Percentiles rank a stretch among this genome's conserved stretches.
Conservation (phyloP, 2,329 filamentous ascomycete genomes). For the Diaporthe nobilis region DNA sequence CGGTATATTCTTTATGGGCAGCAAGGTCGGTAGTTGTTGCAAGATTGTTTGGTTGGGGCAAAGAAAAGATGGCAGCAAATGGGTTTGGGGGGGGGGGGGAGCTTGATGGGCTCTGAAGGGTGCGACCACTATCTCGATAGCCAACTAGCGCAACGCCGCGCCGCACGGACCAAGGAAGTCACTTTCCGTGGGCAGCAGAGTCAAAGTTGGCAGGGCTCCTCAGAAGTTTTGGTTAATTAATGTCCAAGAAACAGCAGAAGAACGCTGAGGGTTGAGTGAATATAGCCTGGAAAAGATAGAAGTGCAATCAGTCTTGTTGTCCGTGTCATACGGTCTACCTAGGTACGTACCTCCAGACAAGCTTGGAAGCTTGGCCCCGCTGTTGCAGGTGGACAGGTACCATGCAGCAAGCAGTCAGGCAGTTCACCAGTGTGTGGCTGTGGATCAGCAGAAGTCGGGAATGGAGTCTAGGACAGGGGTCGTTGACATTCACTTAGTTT, state of each 20-base stretch:
- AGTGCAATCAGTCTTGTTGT: not conserved
- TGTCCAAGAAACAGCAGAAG: not conserved
- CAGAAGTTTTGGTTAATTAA: not conserved
- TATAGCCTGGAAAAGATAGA: not conserved
- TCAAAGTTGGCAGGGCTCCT: not conserved
- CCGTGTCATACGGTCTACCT: not conserved
- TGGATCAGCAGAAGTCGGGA: slow-evolving; percentile 25
- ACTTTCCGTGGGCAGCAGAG: not conserved
- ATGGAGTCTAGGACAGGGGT: slow-evolving; percentile 30
- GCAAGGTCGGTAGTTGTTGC: not conserved
- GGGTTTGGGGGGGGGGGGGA: not conserved
- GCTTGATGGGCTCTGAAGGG: not conserved
- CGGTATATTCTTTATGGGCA: not conserved
- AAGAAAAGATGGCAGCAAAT: not conserved
- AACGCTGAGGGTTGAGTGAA: not conserved
- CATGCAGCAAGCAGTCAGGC: not conserved
- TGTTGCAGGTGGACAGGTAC: not conserved
- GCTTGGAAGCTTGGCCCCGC: slow-evolving; percentile 8
- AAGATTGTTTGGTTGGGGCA: not conserved
- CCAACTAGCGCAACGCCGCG: slow-evolving; percentile 11
- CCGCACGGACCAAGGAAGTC: slow-evolving; percentile 27
- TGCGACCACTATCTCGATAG: not conserved
- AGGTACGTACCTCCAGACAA: not conserved
- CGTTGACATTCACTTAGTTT: not conserved
- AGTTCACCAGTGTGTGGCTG: not conserved